Conservation (phyloP, 306 rosid genomes). For the Cicer cuneatum region DNA sequence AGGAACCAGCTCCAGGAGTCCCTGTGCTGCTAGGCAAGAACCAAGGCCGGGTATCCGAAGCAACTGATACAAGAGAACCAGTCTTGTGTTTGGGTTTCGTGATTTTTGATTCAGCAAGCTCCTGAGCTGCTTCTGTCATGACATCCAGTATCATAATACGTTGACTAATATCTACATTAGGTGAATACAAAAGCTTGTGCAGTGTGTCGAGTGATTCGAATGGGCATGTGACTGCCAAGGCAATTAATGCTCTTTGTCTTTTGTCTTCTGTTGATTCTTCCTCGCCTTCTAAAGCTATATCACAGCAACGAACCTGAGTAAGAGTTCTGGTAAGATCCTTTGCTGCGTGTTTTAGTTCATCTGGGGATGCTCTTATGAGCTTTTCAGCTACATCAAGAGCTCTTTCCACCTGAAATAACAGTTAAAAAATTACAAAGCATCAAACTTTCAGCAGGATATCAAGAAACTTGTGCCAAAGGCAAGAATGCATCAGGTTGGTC, state of each 20-base stretch:
- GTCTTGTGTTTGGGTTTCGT: slow-evolving; percentile 61
- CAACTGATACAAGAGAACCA: slow-evolving; percentile 70
- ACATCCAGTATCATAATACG: slow-evolving; percentile 88
- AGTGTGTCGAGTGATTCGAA: slow-evolving; percentile 73
- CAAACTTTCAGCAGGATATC: slow-evolving; percentile 25
- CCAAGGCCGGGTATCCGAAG: slow-evolving; percentile 84
- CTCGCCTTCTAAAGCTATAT: slow-evolving; percentile 87
- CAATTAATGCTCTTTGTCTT: slow-evolving; percentile 83
- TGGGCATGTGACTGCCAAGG: slow-evolving; percentile 77
- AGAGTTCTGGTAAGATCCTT: slow-evolving; percentile 82
- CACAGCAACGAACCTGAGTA: slow-evolving; percentile 90
- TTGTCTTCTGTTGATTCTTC: slow-evolving; percentile 88
- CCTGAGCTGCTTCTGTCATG: slow-evolving; percentile 96
- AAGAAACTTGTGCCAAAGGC: slow-evolving; percentile 21
- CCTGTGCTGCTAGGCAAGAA: slow-evolving; percentile 83
- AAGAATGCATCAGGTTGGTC: slow-evolving; percentile 32
- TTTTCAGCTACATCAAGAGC: slow-evolving; percentile 90
- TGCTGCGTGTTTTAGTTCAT: slow-evolving; percentile 83
- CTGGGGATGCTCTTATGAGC: slow-evolving; percentile 90
- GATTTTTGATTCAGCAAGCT: slow-evolving; percentile 73
- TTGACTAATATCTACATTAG: slow-evolving; percentile 88
- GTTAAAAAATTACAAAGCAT: slow-evolving; percentile 30
- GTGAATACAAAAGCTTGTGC: slow-evolving; percentile 83
- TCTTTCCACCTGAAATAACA: slow-evolving; percentile 70
- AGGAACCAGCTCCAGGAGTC: slow-evolving; percentile 77